Evolutionary conservation across 139 green algal species (phyloP).

Genomic region (Chlorella ohadii): DNA sequence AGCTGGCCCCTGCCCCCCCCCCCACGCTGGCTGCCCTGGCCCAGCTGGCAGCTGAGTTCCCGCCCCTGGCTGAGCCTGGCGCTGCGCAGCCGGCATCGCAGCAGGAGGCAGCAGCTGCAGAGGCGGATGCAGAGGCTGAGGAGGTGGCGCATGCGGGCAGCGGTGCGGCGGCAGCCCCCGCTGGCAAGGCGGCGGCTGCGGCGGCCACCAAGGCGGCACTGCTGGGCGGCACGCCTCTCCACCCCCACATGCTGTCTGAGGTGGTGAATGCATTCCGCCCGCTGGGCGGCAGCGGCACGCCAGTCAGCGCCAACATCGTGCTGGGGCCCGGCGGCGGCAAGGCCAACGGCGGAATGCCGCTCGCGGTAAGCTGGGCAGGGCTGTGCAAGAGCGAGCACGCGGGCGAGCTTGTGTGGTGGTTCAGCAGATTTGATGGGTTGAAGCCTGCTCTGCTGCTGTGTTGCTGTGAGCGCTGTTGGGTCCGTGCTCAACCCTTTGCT

Average conservation of each 20-base stretch:
- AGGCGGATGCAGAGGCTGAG: background rate
- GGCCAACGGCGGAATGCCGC: constrained; percentile 1
- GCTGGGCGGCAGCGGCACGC: background rate
- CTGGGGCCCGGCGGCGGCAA: background rate
- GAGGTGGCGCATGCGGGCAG: constrained; percentile 14
- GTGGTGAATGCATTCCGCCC: constrained; percentile 70
- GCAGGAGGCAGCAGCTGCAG: background rate
- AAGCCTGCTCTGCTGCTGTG: too few relatives aligned
- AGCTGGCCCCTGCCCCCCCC: constrained; percentile 44
- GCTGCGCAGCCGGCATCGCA: background rate
- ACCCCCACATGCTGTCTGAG: constrained; percentile 67
- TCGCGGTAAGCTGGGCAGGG: constrained; percentile 8
- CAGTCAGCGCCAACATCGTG: background rate
- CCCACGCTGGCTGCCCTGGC: constrained; percentile 71
- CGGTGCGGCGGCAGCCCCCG: background rate
- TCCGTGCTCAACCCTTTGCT: too few relatives aligned
- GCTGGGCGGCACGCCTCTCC: constrained; percentile 62
- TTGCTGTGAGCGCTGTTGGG: too few relatives aligned
- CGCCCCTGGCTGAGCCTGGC: background rate
- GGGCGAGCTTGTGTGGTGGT: too few relatives aligned
- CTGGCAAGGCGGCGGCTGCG: background rate
- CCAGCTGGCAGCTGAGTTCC: constrained; percentile 60
- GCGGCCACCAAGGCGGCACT: constrained; percentile 3
- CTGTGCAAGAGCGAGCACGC: too few relatives aligned
- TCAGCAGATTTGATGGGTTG: too few relatives aligned